Conservation (phyloP, 1,284 basidiomycete genomes). For the Cryptococcus jaspeensis region DNA sequence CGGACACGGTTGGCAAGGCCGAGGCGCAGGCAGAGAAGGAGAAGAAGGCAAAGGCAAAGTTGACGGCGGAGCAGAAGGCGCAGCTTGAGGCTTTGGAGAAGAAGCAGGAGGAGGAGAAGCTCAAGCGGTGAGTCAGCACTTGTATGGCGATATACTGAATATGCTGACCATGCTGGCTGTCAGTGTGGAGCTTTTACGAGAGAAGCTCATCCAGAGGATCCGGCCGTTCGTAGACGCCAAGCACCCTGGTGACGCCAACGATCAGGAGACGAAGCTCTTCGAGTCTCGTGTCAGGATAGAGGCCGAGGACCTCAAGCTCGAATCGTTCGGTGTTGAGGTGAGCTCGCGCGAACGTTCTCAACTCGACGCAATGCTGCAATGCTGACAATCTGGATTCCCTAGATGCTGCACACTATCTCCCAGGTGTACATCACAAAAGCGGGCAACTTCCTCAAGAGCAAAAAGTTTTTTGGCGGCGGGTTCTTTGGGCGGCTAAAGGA, state of each 20-base stretch:
- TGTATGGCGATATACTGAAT: not conserved
- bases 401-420: slow-evolving; percentile 79
- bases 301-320: slow-evolving; percentile 94
- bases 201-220: slow-evolving; percentile 77
- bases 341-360: slow-evolving; percentile 24
- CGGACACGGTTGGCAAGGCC: not conserved
- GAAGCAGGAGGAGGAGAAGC: slow-evolving; percentile 74
- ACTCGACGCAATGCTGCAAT: not conserved
- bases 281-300: slow-evolving; percentile 76
- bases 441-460: slow-evolving; percentile 85
- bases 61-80: slow-evolving; percentile 78
- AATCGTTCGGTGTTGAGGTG: slow-evolving; percentile 97
- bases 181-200: slow-evolving; percentile 62
- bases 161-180: not conserved
- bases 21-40: slow-evolving; percentile 24
- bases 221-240: slow-evolving; percentile 86
- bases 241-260: slow-evolving; percentile 78
- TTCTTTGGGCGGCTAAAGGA: slow-evolving; percentile 95
- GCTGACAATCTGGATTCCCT: too few relatives aligned
- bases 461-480: slow-evolving; percentile 74
- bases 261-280: slow-evolving; percentile 77
- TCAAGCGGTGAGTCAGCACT: slow-evolving; percentile 58
- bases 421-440: slow-evolving; percentile 91
- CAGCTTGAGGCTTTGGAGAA: slow-evolving; percentile 76
- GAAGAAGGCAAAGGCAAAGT: slow-evolving; percentile 61